A percentile compares a stretch with the other conserved stretches of the same genome.
Evolutionary conservation across 2,329 filamentous ascomycete genomes (phyloP).

Genomic region (Fusarium bactridioides): DNA sequence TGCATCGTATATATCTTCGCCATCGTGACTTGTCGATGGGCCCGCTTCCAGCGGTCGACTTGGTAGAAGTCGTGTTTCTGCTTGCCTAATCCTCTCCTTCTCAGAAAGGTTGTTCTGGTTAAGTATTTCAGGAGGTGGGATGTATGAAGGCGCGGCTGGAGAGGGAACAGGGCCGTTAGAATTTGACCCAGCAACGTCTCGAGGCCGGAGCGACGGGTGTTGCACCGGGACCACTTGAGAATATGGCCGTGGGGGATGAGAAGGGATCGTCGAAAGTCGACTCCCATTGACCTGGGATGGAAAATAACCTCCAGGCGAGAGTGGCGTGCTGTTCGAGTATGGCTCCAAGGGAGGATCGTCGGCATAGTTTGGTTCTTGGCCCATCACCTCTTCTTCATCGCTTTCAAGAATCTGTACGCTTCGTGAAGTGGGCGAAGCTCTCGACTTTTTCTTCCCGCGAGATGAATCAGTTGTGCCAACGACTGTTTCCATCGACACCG

Average conservation of each 20-base stretch:
- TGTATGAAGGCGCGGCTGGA: constrained; percentile 51
- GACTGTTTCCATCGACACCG: constrained; percentile 83
- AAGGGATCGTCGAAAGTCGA: constrained; percentile 41
- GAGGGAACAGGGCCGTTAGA: constrained; percentile 30
- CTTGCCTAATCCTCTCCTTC: constrained; percentile 80
- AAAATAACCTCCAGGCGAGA: constrained; percentile 39
- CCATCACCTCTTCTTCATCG: constrained; percentile 44
- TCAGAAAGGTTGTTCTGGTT: constrained; percentile 74
- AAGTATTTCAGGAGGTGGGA: constrained; percentile 67
- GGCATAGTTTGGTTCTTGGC: constrained; percentile 32
- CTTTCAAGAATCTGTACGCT: constrained; percentile 42
- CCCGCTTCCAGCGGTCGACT: constrained; percentile 68
- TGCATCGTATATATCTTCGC: constrained; percentile 60
- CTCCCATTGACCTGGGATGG: constrained; percentile 48
- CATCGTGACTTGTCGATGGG: constrained; percentile 40
- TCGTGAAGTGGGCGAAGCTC: constrained; percentile 38
- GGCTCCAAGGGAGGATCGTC: constrained; percentile 35
- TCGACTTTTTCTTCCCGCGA: constrained; percentile 39
- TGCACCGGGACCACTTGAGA: constrained; percentile 40
- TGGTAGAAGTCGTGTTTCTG: constrained; percentile 81
- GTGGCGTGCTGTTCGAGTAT: constrained; percentile 25
- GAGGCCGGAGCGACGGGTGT: constrained; percentile 18
- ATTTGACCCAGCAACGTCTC: constrained; percentile 4
- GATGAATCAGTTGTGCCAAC: constrained; percentile 86
- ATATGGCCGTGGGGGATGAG: constrained; percentile 44